These are phyloP conservation scores for Cinchona pubescens DNA, from an alignment of 257 asterid genomes.

Conservation along the genomic window DNA sequence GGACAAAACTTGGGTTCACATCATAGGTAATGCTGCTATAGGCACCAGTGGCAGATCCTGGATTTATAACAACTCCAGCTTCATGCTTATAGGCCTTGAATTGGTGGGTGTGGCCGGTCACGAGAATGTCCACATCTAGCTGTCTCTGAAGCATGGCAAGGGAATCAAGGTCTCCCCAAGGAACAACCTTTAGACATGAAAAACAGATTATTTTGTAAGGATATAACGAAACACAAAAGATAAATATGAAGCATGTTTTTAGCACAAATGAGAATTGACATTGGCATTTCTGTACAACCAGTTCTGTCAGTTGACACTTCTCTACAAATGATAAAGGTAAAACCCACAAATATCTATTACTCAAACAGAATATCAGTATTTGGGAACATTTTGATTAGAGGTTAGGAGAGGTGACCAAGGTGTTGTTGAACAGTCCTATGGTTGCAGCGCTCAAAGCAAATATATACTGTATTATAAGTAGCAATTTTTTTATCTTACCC, in stretches of 20 bases:
- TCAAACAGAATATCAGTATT: too few relatives aligned
- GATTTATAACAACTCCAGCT: conserved; percentile 96
- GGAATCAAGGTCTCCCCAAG: conserved; percentile 96
- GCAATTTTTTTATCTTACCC: too few relatives aligned
- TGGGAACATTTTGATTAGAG: background rate
- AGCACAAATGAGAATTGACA: too few relatives aligned
- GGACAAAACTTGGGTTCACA: conserved; percentile 94
- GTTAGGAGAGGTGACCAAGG: background rate
- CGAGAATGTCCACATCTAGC: conserved; percentile 92
- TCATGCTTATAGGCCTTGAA: conserved; percentile 96
- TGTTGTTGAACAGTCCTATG: background rate
- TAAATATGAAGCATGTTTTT: background rate
- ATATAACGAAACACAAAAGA: background rate
- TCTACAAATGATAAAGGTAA: too few relatives aligned
- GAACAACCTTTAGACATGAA: conserved; percentile 59
- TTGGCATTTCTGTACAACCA: background rate
- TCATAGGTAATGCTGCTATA: conserved; percentile 94
- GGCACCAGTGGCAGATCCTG: conserved; percentile 98
- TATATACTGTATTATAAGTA: background rate
- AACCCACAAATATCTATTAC: too few relatives aligned
- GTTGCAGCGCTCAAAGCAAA: background rate
- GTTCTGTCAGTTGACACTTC: too few relatives aligned
- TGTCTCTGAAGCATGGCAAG: conserved; percentile 97
- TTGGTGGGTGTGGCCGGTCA: conserved; percentile 93
- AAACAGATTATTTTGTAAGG: background rate